Evolutionary conservation across 495 filamentous ascomycete genomes (phyloP), one percentile per base, ranked within the genome.

Genomic region (Collariella sp.): DNA sequence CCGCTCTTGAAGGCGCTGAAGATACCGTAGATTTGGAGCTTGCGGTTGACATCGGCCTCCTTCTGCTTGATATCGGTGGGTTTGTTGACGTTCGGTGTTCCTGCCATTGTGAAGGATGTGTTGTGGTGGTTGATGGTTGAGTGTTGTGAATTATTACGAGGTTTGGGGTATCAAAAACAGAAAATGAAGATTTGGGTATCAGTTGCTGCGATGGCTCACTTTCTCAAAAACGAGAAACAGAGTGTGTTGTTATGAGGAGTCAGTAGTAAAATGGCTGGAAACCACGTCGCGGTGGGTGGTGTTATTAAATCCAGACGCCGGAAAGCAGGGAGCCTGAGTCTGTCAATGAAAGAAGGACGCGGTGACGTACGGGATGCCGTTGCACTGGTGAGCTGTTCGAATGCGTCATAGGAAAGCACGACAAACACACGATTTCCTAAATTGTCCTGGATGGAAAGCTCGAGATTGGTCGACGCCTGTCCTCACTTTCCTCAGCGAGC

Each of bases 11-110:
- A 96, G 34, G 87, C 93, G 61, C 81, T 81, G 68, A 83, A 79
- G 67, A 97, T 96, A 64, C 94, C 93, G 67, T 91, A 97, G 20
- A 97, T 71, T 70, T 96, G 93, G 41, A 98, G 83, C 76, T 98
- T 98, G 59, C 82, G 79, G 70, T 95, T 95, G 67, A 98, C 85
- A 68, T 97, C 81, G 26, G 70, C 72, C 61, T 76, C 72, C 66
- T 74, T 76, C 52, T 79, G 75, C 68, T 85, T 83, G 41, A 75
- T 39, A 50, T 88, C 75, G 38, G 75, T 80, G 11, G 85, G 85
- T 59, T 72, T 79, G 64, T 89, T 88, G 59, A 88, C 83, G 58
- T 66, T 67, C 10, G 67, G 43, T 11, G 60, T 18, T 31, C 55
- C 55, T 31, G 66, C 60, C 62, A 67, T 67, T 10, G 36, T 66